phyloP scores from a whole-genome alignment of 495 filamentous ascomycete genomes.

The Echria macrotheca region DNA sequence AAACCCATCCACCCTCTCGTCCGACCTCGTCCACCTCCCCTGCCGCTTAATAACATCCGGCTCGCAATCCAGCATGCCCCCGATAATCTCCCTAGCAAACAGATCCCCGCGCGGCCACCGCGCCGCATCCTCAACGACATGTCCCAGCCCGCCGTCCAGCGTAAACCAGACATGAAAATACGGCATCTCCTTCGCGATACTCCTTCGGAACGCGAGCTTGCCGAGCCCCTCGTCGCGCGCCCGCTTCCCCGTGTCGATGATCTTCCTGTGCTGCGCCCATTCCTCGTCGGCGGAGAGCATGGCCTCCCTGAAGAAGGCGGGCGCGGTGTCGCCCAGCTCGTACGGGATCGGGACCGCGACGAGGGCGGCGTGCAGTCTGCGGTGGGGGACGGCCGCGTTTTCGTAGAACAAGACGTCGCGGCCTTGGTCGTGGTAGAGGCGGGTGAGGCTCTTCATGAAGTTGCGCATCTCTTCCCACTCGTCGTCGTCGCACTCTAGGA shows the following conservation, averaged over 20 bases:
- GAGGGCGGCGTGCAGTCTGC: constrained; percentile 80
- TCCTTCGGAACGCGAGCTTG: constrained; percentile 73
- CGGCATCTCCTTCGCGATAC: constrained; percentile 91
- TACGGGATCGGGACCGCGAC: constrained; percentile 82
- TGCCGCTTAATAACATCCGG: constrained; percentile 85
- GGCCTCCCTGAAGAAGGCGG: constrained; percentile 93
- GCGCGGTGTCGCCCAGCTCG: constrained; percentile 79
- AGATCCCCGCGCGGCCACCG: constrained; percentile 90
- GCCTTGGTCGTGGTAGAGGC: constrained; percentile 87
- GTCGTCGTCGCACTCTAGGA: constrained; percentile 96
- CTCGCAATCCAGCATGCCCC: constrained; percentile 84
- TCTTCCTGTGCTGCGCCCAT: constrained; percentile 91
- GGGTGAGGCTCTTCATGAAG: constrained; percentile 95
- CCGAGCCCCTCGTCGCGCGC: constrained; percentile 64
- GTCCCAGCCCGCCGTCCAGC: constrained; percentile 85
- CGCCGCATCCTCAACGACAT: constrained; percentile 82
- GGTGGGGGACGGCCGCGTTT: constrained; percentile 77
- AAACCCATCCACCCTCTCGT: constrained; percentile 71
- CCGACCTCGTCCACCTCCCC: constrained; percentile 76
- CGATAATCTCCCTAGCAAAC: constrained; percentile 87
- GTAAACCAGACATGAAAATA: constrained; percentile 98
- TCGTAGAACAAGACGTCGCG: constrained; percentile 96
- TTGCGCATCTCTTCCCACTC: constrained; percentile 99
- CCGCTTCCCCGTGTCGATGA: constrained; percentile 80
- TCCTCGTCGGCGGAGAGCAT: constrained; percentile 83